phyloP scores from a whole-genome alignment of 306 rosid species.

The Glycine tomentella region DNA sequence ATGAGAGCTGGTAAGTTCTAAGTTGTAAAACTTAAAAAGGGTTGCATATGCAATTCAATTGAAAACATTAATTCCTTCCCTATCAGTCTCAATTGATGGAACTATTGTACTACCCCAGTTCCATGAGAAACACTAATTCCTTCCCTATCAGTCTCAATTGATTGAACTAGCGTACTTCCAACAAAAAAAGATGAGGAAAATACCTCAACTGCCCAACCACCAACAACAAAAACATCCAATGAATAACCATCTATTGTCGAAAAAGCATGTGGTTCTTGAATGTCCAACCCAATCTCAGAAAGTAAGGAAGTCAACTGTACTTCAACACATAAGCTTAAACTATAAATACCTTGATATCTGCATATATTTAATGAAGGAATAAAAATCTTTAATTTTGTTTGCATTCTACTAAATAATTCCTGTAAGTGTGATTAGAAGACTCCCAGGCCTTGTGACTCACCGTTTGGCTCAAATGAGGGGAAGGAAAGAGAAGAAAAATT shows the following conservation, averaged over 20 bases:
- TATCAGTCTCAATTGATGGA: too few relatives aligned
- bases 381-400: neutral
- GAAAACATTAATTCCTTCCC: neutral
- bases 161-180: slow-evolving; percentile 3
- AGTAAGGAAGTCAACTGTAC: slow-evolving; percentile 80
- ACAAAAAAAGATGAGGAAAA: neutral
- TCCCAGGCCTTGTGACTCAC: too few relatives aligned
- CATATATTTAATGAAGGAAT: neutral
- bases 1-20: slow-evolving; percentile 7
- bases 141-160: neutral
- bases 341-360: slow-evolving; percentile 31
- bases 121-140: neutral
- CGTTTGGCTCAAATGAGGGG: too few relatives aligned
- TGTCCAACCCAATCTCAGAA: slow-evolving; percentile 81
- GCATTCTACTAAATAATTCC: too few relatives aligned
- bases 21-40: neutral
- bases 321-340: slow-evolving; percentile 21
- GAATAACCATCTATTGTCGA: slow-evolving; percentile 88
- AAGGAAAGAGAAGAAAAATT: too few relatives aligned
- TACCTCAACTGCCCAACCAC: slow-evolving; percentile 85
- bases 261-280: slow-evolving; percentile 92
- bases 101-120: too few relatives aligned
- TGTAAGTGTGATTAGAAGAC: too few relatives aligned
- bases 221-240: slow-evolving; percentile 84
- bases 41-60: slow-evolving; percentile 13